Evolutionary conservation across 2,329 filamentous ascomycete species (phyloP), one percentile per base, ranked within the genome.

Genomic region (Pseudogymnoascus sp.): DNA sequence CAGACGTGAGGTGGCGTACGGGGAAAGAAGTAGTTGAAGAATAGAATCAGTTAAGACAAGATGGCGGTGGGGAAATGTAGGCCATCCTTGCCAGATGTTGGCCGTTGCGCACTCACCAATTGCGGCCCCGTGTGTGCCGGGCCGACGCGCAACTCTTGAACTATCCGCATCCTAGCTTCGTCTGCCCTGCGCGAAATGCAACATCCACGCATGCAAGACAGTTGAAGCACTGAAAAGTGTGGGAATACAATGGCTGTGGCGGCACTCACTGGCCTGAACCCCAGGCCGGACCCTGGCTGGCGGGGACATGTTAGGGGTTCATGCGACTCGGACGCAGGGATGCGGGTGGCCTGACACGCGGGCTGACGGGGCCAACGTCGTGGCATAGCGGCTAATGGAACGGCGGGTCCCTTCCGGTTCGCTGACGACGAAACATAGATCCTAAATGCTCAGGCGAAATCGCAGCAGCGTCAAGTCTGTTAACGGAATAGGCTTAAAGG

Each of bases 351-450:
- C 9, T 33, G 23, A 56, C 29, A 56, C n/a, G 46, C 46, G n/a
- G 26, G 15, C 2, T 11, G 26, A 31, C 19, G 46, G 46, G 26
- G 46, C 11, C 46, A 17, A 10, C 15, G 26, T 31, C n/a, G 46
- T 53, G 46, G 46, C n/a, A 15, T 53, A 3, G 46, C 31, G 46
- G 46, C 46, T 53, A 53, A 53, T 53, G 46, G 46, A 53, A 53
- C 26, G 46, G 46, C 46, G 46, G 46, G 46, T 53, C 9, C 46
- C 26, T 53, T 53, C 46, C 46, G 46, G 46, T 53, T 53, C 46
- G 46, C n/a, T 53, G 26, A 19, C 9, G 9, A 6, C n/a, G 15
- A 31, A 53, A 19, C n/a, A 31, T 5, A 17, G 10, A 56, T 56
- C 15, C n/a, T 33, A 6, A 7, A 56, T 56, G 3, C 21, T n/a